A percentile compares a stretch with the other conserved stretches of the same genome.
Evolutionary conservation across 129 eudicot species (phyloP).

Genomic region (Sambucus nigra): DNA sequence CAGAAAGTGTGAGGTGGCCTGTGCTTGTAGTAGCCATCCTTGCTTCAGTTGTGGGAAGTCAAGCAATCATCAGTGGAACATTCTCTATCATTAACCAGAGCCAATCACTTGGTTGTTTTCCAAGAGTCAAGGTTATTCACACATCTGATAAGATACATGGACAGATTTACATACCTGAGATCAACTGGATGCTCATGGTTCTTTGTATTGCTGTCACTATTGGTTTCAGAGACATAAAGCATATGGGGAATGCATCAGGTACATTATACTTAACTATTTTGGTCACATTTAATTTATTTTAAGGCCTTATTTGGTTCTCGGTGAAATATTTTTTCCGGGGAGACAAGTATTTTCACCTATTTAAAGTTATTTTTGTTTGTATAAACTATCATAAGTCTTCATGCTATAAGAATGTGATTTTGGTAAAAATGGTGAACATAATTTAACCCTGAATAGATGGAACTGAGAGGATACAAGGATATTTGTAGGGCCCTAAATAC

Average conservation of each 20-base stretch:
- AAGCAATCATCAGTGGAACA: constrained; percentile 97
- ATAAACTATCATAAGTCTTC: too few species aligned
- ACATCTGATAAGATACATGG: constrained; percentile 86
- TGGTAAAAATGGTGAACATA: too few species aligned
- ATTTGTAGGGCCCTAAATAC: too few species aligned
- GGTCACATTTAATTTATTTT: background rate
- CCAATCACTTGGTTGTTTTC: constrained; percentile 91
- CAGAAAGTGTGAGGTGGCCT: constrained; percentile 86
- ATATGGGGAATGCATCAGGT: constrained; percentile 97
- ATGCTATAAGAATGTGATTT: too few species aligned
- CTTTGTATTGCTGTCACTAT: constrained; percentile 89
- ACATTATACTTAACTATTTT: background rate
- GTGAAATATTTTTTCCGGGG: too few species aligned
- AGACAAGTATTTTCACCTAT: too few species aligned
- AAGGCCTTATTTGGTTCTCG: background rate
- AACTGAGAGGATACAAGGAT: too few species aligned
- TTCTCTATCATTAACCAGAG: constrained; percentile 95
- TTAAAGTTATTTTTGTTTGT: too few species aligned
- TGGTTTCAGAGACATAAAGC: constrained; percentile 87
- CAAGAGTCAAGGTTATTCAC: constrained; percentile 83
- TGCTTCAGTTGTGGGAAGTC: constrained; percentile 97
- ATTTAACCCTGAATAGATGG: too few species aligned
- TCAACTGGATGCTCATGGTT: constrained; percentile 88
- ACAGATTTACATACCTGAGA: constrained; percentile 92
- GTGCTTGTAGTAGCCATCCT: constrained; percentile 80